Conservation (phyloP, 169 alveolate genomes). For the Perkinsus chesapeaki region DNA sequence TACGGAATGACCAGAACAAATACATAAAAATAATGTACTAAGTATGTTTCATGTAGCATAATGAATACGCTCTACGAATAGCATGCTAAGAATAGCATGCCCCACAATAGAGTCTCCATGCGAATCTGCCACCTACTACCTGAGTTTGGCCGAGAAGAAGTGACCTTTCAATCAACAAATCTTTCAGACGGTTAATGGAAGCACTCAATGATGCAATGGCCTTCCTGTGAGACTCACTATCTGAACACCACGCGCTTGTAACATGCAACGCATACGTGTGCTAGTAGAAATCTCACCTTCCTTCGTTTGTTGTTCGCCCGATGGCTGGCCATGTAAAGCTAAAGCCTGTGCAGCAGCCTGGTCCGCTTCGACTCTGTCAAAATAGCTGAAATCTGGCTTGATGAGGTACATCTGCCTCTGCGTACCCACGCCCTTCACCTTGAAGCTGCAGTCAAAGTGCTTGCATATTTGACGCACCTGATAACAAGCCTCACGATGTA, state of each 20-base stretch:
- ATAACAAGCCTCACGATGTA: not conserved
- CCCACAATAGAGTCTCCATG: no score
- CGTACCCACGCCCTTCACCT: not conserved
- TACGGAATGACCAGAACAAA: no score
- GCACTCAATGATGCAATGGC: not conserved
- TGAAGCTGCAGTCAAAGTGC: not conserved
- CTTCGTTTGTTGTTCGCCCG: not conserved
- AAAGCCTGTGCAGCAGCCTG: not conserved
- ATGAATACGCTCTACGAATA: no score
- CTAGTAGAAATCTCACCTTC: no score
- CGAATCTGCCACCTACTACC: not conserved
- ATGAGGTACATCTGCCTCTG: not conserved
- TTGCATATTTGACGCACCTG: not conserved
- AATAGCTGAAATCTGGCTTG: not conserved
- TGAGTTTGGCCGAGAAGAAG: not conserved
- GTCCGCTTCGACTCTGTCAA: not conserved
- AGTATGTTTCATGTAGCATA: no score
- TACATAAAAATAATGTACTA: no score
- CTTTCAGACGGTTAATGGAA: not conserved
- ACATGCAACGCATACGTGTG: no score
- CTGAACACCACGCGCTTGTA: not conserved
- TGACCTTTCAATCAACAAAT: not conserved
- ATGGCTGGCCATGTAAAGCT: not conserved
- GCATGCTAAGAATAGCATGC: no score
- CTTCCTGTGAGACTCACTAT: not conserved